Evolutionary conservation across 768 basidiomycete species (phyloP), one percentile per base, ranked within the genome.

Genomic region (Clavaria fumosa): DNA sequence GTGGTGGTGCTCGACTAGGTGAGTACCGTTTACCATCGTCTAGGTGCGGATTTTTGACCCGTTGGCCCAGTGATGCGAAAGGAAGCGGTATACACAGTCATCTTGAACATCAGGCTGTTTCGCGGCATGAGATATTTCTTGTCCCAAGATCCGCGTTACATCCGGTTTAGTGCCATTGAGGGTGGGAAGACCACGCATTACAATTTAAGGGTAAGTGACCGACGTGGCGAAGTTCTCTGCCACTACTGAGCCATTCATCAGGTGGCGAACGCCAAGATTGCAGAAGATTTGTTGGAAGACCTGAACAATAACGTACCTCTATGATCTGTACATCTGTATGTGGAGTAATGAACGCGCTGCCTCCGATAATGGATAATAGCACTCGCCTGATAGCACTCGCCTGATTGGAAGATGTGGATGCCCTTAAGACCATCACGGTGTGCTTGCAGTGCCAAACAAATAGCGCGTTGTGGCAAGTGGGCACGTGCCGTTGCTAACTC

Each of bases 81-180:
- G 53, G 83, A 86, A 47, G 83, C 81, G 0, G 82, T 85, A 14
- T 78, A 74, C 51, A 65, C 78, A 2, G 54, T 85, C 37, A 50
- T 86, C 40, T 61, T 86, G 31, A 86, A 86, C 47, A 70, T 76
- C 34, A 71, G 76, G 33, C 60, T 86, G 37, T 86, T 85, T 64
- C 61, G 63, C 47, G 83, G 83, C 22, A 86, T 86, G 81, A 66
- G 65, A 39, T 80, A 75, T 53, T 61, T 60, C 41, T 48, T 78
- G 39, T 77, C 78, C 12, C 78, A 80, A 51, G 82, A 86, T 49
- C 78, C 80, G 12, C 70, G 82, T 47, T 86, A 84, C 56, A 50
- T 86, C 48, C 64, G 80, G 38, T 76, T 86, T 54, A 78, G 78
- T 48, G 72, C 69, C 26, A 72, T 84, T 35, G 78, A 81, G 48